Base-by-base conservation (phyloP, 2,329 filamentous ascomycete species). In the Penicillium concentricum region DNA sequence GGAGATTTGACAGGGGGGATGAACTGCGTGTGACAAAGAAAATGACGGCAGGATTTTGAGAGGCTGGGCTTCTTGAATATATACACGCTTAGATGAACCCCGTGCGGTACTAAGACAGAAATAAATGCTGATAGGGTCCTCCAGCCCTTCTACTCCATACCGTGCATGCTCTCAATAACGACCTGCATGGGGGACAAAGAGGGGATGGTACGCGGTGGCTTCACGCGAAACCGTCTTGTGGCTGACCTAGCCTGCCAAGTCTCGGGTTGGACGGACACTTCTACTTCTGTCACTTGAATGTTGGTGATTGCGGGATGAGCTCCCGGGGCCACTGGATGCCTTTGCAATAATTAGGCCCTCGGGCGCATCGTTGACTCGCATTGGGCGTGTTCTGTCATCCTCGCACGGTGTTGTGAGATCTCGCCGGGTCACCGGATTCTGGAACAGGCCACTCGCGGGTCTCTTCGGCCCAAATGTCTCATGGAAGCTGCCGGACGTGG, bases 351-450 rank as follows among this genome's bases (percentile, higher is more conserved):
- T 49, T 34, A 59, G 56, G 38, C 10, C 56, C 45, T 52, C 59
- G 43, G 59, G 49, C 49, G 46, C 13, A 30, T 57, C 47, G 55
- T 59, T 54, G 44, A 39, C 46, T 51, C 43, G 51, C 51, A 58
- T 57, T 51, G 59, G 57, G 57, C 44, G 24, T 51, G 41, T 28
- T 44, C 44, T 61, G 57, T 55, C 58, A 67, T 63, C 64, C 64
- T 66, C 60, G 64, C 59, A 66, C 60, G 60, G 56, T 56, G 55
- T 60, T 64, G 64, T 63, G 63, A 67, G 61, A 61, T 58, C 54
- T 61, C 57, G 58, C 52, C 59, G 64, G 64, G 63, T 60, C 61
- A 63, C 61, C 64, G 64, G 63, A 67, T 66, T 67, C 50, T 66
- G 47, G 61, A 66, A 63, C 57, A 60, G 63, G 60, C 64, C 64